A percentile compares a stretch with the other conserved stretches of the same genome.
These are phyloP conservation scores for Phytophthora colocasiae DNA, from an alignment of 352 stramenopile genomes.

Conservation along the genomic window DNA sequence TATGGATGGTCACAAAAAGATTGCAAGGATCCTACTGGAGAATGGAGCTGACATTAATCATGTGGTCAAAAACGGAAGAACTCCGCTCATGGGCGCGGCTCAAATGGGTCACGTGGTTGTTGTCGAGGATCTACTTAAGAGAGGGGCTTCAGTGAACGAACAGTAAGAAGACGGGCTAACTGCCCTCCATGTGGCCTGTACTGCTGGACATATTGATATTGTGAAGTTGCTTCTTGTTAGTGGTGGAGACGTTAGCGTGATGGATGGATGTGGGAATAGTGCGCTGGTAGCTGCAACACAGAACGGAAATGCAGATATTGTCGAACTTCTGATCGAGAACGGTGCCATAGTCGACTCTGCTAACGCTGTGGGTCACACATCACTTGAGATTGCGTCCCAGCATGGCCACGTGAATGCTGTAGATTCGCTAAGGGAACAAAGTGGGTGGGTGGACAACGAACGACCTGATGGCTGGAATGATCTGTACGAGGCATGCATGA, in stretches of 20 bases:
- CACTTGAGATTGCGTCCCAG: background rate
- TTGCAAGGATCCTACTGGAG: background rate
- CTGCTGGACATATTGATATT: background rate
- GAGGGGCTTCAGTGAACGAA: no score
- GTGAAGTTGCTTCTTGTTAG: background rate
- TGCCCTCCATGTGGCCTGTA: background rate
- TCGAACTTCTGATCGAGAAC: background rate
- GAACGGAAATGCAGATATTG: background rate
- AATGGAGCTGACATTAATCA: background rate
- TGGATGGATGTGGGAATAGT: no score
- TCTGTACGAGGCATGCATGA: background rate
- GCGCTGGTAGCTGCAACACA: no score
- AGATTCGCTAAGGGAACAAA: no score
- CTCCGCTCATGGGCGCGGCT: no score
- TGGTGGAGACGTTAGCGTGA: no score
- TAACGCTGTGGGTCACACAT: background rate
- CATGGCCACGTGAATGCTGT: background rate
- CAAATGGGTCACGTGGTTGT: no score
- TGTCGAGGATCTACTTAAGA: no score
- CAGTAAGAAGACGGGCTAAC: background rate
- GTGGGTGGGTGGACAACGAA: no score
- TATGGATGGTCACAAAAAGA: background rate
- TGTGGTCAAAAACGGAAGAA: no score
- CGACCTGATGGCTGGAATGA: no score
- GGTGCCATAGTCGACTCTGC: background rate